phyloP scores from a whole-genome alignment of 2,329 filamentous ascomycete species.

The Cladosporium cucumerinum region DNA sequence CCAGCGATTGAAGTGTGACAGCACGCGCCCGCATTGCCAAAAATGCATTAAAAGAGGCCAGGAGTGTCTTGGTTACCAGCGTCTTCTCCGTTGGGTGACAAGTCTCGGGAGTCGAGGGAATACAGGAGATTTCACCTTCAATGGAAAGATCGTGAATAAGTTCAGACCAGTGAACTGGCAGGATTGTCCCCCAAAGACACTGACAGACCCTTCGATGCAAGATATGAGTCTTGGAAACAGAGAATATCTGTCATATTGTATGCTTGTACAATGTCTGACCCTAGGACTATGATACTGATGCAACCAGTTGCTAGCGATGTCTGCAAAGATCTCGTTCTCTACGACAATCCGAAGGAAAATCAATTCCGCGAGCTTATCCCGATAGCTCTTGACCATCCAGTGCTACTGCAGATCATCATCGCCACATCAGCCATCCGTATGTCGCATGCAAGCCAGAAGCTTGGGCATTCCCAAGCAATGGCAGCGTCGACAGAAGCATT shows the following conservation, averaged over 20 bases:
- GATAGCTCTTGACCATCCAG: conserved; percentile 43
- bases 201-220: conserved; percentile 9
- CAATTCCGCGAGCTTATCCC: conserved; percentile 49
- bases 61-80: conserved; percentile 61
- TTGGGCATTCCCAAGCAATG: conserved; percentile 18
- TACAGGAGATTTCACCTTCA: conserved; percentile 53
- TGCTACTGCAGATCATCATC: conserved; percentile 46
- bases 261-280: conserved; percentile 23
- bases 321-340: conserved; percentile 54
- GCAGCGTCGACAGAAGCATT: not conserved
- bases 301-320: conserved; percentile 39
- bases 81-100: conserved; percentile 58
- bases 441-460: conserved; percentile 37
- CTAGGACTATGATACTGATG: not conserved
- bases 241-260: conserved; percentile 13
- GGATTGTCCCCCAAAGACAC: not conserved
- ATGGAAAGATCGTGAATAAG: conserved; percentile 30
- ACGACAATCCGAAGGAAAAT: conserved; percentile 45
- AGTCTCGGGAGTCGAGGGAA: conserved; percentile 51
- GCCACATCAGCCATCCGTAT: conserved; percentile 50
- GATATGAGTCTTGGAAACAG: not conserved
- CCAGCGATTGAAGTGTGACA: conserved; percentile 60
- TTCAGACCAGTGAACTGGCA: not conserved
- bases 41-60: conserved; percentile 57
- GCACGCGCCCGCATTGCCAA: conserved; percentile 56